Evolutionary conservation across 2,329 filamentous ascomycete genomes (phyloP).

Genomic region (Aspergillus neoniger): DNA sequence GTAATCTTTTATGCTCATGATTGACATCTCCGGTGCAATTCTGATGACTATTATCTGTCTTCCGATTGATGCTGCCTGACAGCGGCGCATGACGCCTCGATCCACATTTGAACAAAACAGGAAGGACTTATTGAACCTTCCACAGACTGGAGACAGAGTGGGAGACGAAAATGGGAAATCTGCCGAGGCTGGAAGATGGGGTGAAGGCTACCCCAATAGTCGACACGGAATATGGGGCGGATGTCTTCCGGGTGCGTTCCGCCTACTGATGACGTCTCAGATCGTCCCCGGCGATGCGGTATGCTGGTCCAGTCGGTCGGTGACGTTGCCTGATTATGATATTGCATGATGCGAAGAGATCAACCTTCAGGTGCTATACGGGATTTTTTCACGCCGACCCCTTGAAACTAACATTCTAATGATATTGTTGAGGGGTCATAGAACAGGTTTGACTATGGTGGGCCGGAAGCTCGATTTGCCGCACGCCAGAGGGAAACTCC

Average conservation of each 20-base stretch:
- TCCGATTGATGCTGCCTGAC: neutral
- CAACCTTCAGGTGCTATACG: neutral
- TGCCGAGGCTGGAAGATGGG: conserved; percentile 1
- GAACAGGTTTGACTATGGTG: neutral
- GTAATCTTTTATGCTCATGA: neutral
- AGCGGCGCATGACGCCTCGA: neutral
- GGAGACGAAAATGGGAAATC: neutral
- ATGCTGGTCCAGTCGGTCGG: neutral
- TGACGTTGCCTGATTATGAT: conserved; percentile 1
- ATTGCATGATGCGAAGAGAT: neutral
- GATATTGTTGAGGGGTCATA: neutral
- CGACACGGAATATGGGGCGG: neutral
- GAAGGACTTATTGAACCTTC: neutral
- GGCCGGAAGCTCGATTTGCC: neutral
- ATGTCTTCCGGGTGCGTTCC: neutral
- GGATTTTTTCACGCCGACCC: neutral
- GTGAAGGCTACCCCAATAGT: neutral
- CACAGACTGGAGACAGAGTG: neutral
- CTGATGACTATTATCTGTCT: neutral
- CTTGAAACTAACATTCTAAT: neutral
- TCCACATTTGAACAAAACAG: neutral
- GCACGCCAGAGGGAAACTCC: neutral
- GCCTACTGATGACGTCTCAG: neutral
- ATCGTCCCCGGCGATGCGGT: neutral
- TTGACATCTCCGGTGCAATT: neutral